Percentiles rank a stretch among this genome's conserved stretches.
These are phyloP conservation scores for Salvia rosmarinus DNA, from an alignment of 257 asterid species.

Conservation along the genomic window DNA sequence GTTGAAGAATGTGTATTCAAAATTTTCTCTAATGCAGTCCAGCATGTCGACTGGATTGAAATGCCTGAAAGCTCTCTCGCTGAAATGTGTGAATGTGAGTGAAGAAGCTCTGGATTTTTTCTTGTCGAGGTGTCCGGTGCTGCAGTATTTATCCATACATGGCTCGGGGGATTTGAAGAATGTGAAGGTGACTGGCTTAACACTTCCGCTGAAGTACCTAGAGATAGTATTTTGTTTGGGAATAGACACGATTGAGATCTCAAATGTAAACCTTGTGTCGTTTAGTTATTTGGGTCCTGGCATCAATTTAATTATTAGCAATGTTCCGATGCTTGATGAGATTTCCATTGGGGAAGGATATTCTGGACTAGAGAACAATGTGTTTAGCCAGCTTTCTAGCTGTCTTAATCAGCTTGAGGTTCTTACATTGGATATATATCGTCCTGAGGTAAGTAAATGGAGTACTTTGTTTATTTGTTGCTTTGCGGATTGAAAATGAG, in stretches of 20 bases:
- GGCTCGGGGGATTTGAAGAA: constrained; percentile 40
- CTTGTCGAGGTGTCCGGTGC: constrained; percentile 40
- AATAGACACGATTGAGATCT: constrained; percentile 39
- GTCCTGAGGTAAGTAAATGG: constrained; percentile 46
- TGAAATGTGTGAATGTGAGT: constrained; percentile 50
- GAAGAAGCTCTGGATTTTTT: constrained; percentile 47
- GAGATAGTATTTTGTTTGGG: constrained; percentile 41
- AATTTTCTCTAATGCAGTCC: constrained; percentile 20
- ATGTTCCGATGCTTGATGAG: constrained; percentile 54
- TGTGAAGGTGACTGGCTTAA: constrained; percentile 40
- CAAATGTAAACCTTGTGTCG: constrained; percentile 47
- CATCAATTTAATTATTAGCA: constrained; percentile 40
- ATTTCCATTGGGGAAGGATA: constrained; percentile 32
- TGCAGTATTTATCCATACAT: constrained; percentile 41
- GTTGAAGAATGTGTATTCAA: constrained; percentile 30
- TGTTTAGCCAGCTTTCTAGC: constrained; percentile 53
- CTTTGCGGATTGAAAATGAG: constrained; percentile 5
- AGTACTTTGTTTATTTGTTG: not conserved
- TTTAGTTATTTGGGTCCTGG: constrained; percentile 45
- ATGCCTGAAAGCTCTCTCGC: constrained; percentile 39
- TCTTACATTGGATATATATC: constrained; percentile 53
- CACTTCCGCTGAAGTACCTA: constrained; percentile 44
- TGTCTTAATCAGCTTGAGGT: constrained; percentile 52
- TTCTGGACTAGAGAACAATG: constrained; percentile 46
- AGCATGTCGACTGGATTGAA: constrained; percentile 36